A percentile compares a stretch with the other conserved stretches of the same genome.
Conservation (phyloP, 2,329 filamentous ascomycete species). For the Nannizzia gypsea region DNA sequence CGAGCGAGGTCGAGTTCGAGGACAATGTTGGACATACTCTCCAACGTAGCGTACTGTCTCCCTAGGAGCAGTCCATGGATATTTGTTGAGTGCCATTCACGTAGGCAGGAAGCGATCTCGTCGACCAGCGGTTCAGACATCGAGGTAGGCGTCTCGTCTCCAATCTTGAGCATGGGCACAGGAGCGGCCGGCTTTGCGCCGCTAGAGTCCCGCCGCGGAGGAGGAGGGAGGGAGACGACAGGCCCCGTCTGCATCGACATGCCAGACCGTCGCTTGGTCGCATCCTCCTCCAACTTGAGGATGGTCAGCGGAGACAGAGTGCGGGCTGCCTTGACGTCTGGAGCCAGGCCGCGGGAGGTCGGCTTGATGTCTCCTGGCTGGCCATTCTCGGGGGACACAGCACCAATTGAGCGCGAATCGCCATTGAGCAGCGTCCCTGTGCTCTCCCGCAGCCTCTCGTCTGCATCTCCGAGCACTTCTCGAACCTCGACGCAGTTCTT, state of each 20-base stretch:
- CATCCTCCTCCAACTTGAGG: conserved; percentile 27
- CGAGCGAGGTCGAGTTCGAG: conserved; percentile 72
- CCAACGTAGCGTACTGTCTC: conserved; percentile 67
- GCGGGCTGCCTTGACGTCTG: conserved; percentile 26
- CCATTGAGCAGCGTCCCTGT: conserved; percentile 24
- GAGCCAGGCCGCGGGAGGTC: conserved; percentile 14
- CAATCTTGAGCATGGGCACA: conserved; percentile 94
- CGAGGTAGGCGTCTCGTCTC: conserved; percentile 89
- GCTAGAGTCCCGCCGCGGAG: conserved; percentile 44
- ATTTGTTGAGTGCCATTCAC: conserved; percentile 97
- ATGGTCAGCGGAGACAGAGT: conserved; percentile 32
- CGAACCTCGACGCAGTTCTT: conserved; percentile 88
- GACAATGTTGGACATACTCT: conserved; percentile 69
- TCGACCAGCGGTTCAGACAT: conserved; percentile 83
- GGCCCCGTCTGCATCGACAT: conserved; percentile 21
- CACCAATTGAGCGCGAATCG: conserved; percentile 14
- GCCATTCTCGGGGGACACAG: neutral
- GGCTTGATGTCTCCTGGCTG: conserved; percentile 4
- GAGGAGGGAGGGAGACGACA: conserved; percentile 26
- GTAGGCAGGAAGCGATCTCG: conserved; percentile 89
- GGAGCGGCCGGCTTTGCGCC: conserved; percentile 68
- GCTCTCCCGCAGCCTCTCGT: conserved; percentile 25
- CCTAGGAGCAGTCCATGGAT: conserved; percentile 81
- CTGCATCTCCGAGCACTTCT: conserved; percentile 71
- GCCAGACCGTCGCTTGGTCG: conserved; percentile 22